These are phyloP conservation scores for Spizellomyces punctatus DNA, from an alignment of 192 early-diverging fungal species.

Conservation along the genomic window DNA sequence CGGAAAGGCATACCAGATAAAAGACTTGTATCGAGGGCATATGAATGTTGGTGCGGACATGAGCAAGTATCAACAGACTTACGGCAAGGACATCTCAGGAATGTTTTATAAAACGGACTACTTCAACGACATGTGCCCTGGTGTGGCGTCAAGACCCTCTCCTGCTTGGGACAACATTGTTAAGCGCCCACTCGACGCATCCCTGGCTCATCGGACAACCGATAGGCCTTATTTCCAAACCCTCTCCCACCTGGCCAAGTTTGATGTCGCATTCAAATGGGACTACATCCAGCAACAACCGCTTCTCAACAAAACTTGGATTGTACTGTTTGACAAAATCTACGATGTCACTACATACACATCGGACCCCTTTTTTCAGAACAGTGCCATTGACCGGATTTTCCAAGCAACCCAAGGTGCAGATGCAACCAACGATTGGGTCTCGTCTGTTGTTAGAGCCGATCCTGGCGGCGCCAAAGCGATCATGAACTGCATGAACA, in stretches of 20 bases:
- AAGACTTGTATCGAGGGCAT: conserved; percentile 23
- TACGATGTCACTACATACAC: conserved; percentile 45
- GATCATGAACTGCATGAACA: conserved; percentile 72
- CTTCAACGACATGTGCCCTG: conserved; percentile 40
- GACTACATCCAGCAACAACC: conserved; percentile 28
- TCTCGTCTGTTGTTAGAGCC: conserved; percentile 13
- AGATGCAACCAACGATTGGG: conserved; percentile 30
- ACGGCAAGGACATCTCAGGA: conserved; percentile 42
- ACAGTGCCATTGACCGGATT: conserved; percentile 12
- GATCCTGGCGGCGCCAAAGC: conserved; percentile 29
- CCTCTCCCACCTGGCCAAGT: neutral
- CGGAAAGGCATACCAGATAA: conserved; percentile 44
- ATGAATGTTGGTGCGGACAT: conserved; percentile 16
- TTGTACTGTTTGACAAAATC: conserved; percentile 43
- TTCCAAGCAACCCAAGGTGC: conserved; percentile 3
- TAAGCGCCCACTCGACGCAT: conserved; percentile 13
- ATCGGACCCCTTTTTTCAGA: conserved; percentile 12
- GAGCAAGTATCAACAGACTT: conserved; percentile 8
- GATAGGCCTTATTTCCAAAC: conserved; percentile 4
- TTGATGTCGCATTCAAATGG: conserved; percentile 27
- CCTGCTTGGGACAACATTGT: conserved; percentile 43
- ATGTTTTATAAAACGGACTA: conserved; percentile 39
- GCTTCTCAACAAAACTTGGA: conserved; percentile 28
- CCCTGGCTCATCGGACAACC: conserved; percentile 3
- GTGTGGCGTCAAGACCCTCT: conserved; percentile 21